Conservation (phyloP, 495 filamentous ascomycete species). For the Neurospora africana region DNA sequence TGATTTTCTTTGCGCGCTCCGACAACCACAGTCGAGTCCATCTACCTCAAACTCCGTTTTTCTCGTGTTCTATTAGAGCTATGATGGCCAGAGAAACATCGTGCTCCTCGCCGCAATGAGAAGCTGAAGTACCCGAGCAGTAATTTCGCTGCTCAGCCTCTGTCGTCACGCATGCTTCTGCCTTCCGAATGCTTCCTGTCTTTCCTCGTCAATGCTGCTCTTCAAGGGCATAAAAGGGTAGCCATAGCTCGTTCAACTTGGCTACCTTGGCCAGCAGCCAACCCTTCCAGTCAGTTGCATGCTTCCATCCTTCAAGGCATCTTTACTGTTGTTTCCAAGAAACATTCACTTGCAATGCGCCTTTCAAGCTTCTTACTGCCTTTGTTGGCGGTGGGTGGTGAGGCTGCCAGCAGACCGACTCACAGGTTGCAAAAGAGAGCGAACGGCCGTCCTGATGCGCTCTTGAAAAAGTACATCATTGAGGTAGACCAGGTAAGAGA, state of each 20-base stretch:
- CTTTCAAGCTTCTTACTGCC: background rate
- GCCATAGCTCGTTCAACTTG: background rate
- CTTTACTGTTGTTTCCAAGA: background rate
- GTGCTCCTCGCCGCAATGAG: background rate
- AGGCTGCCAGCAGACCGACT: background rate
- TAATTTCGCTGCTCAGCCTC: background rate
- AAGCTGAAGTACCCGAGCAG: background rate
- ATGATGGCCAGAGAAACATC: background rate
- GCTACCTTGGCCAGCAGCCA: background rate
- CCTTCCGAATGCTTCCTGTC: background rate
- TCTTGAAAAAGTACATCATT: slow-evolving; percentile 10
- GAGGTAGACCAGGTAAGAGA: slow-evolving; percentile 5
- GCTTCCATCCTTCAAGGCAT: background rate
- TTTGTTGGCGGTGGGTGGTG: background rate
- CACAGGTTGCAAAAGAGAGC: background rate
- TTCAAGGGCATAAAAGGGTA: background rate
- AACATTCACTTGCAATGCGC: background rate
- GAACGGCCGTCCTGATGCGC: background rate
- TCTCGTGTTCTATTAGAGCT: background rate
- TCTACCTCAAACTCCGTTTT: background rate
- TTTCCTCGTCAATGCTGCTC: background rate
- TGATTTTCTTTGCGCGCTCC: background rate
- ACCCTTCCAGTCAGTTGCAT: background rate
- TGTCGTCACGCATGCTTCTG: background rate
- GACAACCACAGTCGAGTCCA: background rate